Conservation (phyloP, 2,329 filamentous ascomycete genomes). For the Hypoxylon sp. region DNA sequence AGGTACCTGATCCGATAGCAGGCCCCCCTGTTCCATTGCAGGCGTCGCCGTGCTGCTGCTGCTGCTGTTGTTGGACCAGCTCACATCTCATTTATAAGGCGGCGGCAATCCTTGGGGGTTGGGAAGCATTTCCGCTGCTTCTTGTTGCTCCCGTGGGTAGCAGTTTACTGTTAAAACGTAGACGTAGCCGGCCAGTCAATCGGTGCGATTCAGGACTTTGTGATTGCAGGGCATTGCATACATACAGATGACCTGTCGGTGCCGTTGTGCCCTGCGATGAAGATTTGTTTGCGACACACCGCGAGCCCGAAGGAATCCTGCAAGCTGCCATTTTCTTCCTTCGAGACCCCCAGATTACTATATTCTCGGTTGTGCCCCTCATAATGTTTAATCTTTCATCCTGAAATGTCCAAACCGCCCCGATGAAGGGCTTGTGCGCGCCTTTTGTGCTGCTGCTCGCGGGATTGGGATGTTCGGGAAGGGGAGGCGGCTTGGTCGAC, state of each 20-base stretch:
- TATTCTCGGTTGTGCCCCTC: conserved; percentile 34
- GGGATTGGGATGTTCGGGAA: conserved; percentile 49
- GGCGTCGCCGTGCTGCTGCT: conserved; percentile 30
- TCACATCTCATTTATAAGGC: conserved; percentile 32
- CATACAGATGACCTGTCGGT: conserved; percentile 26
- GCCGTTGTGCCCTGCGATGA: conserved; percentile 28
- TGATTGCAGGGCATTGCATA: conserved; percentile 18
- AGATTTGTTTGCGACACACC: conserved; percentile 7
- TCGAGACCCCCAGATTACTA: conserved; percentile 35
- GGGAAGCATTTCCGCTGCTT: conserved; percentile 17
- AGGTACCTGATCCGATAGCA: conserved; percentile 29
- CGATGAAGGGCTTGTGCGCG: conserved; percentile 52
- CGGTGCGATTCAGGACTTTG: conserved; percentile 2
- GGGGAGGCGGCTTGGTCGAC: conserved; percentile 32
- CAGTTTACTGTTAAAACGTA: conserved; percentile 20
- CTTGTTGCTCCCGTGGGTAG: conserved; percentile 31
- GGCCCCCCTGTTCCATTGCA: conserved; percentile 37
- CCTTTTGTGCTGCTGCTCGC: conserved; percentile 50
- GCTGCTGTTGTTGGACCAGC: conserved; percentile 28
- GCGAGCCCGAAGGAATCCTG: conserved; percentile 32
- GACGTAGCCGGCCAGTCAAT: conserved; percentile 23
- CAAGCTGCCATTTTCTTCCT: conserved; percentile 29
- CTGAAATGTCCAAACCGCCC: conserved; percentile 47
- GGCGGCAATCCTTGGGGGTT: conserved; percentile 22
- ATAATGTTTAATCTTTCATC: conserved; percentile 47